phyloP scores from a whole-genome alignment of 441 rosid species.

The Populus trichocarpa region DNA sequence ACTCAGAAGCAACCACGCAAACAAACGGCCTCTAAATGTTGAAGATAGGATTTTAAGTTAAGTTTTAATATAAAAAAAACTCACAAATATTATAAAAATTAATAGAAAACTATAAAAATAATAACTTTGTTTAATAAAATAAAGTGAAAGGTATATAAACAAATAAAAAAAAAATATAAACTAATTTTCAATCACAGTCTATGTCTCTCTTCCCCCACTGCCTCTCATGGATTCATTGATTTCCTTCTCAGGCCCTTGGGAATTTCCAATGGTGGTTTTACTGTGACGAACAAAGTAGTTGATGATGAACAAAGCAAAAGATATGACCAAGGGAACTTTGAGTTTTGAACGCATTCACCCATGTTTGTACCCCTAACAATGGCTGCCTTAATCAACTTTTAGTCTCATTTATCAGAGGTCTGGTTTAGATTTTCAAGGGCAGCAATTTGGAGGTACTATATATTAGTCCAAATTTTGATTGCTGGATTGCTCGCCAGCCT shows the following conservation, averaged over 20 bases:
- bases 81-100: no score
- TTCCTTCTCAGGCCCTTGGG: constrained; percentile 39
- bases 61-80: no score
- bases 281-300: constrained; percentile 25
- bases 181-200: no score
- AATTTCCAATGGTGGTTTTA: constrained; percentile 39
- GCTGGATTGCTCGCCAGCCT: constrained; percentile 54
- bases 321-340: constrained; percentile 24
- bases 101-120: no score
- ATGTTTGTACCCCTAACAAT: constrained; percentile 43
- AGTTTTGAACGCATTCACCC: constrained; percentile 51
- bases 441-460: constrained; percentile 14
- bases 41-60: no score
- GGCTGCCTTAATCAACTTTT: constrained; percentile 47
- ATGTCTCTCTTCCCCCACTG: no score
- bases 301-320: no score
- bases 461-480: constrained; percentile 34
- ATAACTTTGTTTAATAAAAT: no score
- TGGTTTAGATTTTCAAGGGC: constrained; percentile 2
- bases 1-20: no score
- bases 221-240: constrained; percentile 34
- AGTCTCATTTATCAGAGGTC: constrained; percentile 33
- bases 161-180: no score
- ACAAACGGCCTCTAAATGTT: no score
- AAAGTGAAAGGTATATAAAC: no score